These are phyloP conservation scores for Kurtzmaniella quercitrusa DNA, from an alignment of 1,139 yeast genomes.

Conservation along the genomic window DNA sequence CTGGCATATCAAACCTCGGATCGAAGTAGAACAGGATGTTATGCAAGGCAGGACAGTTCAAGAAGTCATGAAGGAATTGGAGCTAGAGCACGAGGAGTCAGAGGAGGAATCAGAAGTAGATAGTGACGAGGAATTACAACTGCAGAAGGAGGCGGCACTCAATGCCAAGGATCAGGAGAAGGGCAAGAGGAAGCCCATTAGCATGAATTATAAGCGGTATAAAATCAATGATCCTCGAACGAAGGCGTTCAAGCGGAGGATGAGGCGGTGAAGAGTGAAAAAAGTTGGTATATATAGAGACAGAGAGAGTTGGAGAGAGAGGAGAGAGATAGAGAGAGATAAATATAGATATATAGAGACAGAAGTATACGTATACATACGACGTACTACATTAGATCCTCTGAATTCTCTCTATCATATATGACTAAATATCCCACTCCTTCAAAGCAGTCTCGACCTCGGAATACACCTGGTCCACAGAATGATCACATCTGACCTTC, in stretches of 20 bases:
- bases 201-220: slow-evolving; percentile 37
- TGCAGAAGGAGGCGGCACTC: slow-evolving; percentile 5
- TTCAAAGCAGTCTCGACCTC: slow-evolving; percentile 66
- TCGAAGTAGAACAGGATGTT: slow-evolving; percentile 18
- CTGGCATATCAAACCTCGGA: slow-evolving; percentile 50
- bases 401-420: neutral
- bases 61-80: slow-evolving; percentile 28
- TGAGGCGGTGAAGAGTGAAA: slow-evolving; percentile 12
- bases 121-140: slow-evolving; percentile 10
- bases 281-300: neutral
- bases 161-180: slow-evolving; percentile 9
- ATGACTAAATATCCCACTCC: slow-evolving; percentile 25
- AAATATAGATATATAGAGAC: too few species aligned
- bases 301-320: neutral
- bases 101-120: slow-evolving; percentile 20
- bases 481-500: slow-evolving; percentile 70
- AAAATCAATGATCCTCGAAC: slow-evolving; percentile 40
- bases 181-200: slow-evolving; percentile 31
- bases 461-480: slow-evolving; percentile 74
- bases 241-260: slow-evolving; percentile 24
- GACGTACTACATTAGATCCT: too few species aligned
- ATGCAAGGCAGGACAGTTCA: slow-evolving; percentile 38
- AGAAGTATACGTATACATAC: too few species aligned
- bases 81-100: slow-evolving; percentile 18
- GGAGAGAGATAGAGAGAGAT: neutral